Percentiles rank a stretch among this genome's conserved stretches.
Conservation (phyloP, 495 filamentous ascomycete species). For the Elaphomyces granulatus region DNA sequence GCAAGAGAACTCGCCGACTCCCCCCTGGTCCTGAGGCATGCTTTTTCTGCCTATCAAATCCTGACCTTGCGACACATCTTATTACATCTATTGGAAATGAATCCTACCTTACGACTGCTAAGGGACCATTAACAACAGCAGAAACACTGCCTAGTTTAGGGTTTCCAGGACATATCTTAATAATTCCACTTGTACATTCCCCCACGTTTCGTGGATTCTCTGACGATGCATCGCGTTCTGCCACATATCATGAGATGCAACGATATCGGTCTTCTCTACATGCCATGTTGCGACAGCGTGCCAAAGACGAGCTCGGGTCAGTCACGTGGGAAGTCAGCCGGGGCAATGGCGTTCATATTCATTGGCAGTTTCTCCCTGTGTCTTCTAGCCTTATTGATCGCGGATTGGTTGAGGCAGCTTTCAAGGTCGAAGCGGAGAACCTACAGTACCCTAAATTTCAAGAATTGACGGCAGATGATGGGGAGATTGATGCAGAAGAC, state of each 20-base stretch:
- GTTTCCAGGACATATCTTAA: constrained; percentile 80
- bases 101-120: constrained; percentile 77
- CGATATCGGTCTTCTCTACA: constrained; percentile 60
- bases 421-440: constrained; percentile 73
- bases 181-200: constrained; percentile 71
- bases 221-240: constrained; percentile 35
- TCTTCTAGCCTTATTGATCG: constrained; percentile 44
- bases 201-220: constrained; percentile 50
- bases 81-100: constrained; percentile 76
- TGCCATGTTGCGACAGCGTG: constrained; percentile 41
- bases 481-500: constrained; percentile 43
- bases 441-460: constrained; percentile 44
- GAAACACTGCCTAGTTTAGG: constrained; percentile 50
- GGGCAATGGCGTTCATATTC: constrained; percentile 60
- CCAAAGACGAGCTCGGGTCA: constrained; percentile 47
- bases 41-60: constrained; percentile 89
- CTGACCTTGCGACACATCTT: constrained; percentile 69
- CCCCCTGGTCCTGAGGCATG: constrained; percentile 66
- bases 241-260: constrained; percentile 63
- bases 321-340: constrained; percentile 88
- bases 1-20: constrained; percentile 40
- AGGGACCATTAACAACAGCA: constrained; percentile 65
- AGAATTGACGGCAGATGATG: constrained; percentile 20
- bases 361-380: constrained; percentile 91
- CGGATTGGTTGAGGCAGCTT: constrained; percentile 66